Evolutionary conservation across 208 protist species (phyloP), one percentile per base, ranked within the genome.

Genomic region (Wallacemonas collosoma): DNA sequence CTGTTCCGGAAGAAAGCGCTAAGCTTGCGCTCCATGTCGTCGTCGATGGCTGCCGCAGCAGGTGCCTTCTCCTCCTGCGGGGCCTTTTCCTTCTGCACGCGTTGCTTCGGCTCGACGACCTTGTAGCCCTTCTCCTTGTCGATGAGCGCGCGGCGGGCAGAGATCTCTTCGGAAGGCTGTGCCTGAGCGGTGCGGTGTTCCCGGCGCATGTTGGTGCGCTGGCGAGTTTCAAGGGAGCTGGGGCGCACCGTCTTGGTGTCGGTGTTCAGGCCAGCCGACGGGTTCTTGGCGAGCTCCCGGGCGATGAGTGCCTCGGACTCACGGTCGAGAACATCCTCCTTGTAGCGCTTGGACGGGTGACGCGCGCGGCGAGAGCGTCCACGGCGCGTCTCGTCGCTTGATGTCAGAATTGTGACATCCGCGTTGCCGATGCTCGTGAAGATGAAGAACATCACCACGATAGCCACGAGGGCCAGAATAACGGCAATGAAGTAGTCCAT

Each of bases 1-100:
- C 43, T 81, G 76, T 71, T 92, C 39, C 82, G 85, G 69, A 93
- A 95, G 63, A 95, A 95, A 26, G 74, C 56, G 58, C 72, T 82
- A n/a, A 95, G 74, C 80, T 91, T 91, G 66, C 82, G 82, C 15
- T 91, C 86, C 74, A 95, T 74, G 48, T 89, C 90, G 45, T 93
- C 84, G 40, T 82, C 70, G 36, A 70, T 43, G 51, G 56, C 73
- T n/a, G 58, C 50, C 2, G 60, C 35, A 7, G 61, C 36, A 6
- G 63, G 44, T 14, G 58, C 55, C 63, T 81, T 61, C 45, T 60
- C 72, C n/a, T 65, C 51, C 11, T n/a, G 15, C 43, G 11, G 12
- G 15, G 57, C 6, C 60, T 68, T 66, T 44, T 72, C 68, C 68
- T 72, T 63, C 12, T 3, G 12, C 14, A 15, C n/a, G 14, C 40